These are phyloP conservation scores for Dactylellina drechsleri DNA, from an alignment of 2,329 filamentous ascomycete genomes.

Conservation along the genomic window DNA sequence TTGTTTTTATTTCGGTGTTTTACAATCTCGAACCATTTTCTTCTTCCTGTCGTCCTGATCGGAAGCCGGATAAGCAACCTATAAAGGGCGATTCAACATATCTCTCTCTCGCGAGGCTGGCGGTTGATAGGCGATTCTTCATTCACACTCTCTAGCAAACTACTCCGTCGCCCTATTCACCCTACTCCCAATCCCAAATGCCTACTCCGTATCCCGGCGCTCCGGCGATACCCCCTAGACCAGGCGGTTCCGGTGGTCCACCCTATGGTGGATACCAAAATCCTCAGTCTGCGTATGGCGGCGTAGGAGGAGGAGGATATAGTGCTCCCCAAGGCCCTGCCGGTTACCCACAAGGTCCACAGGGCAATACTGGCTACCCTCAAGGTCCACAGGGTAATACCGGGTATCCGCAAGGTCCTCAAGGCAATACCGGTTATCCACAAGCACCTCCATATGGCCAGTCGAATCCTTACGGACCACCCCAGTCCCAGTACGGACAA, in stretches of 20 bases:
- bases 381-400: slow-evolving; percentile 17
- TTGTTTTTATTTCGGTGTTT: slow-evolving; percentile 5
- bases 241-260: slow-evolving; percentile 13
- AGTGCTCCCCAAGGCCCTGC: slow-evolving; percentile 23
- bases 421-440: slow-evolving; percentile 21
- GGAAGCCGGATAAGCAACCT: slow-evolving; percentile 53
- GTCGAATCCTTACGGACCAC: slow-evolving; percentile 44
- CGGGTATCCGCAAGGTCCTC: too few species aligned
- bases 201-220: slow-evolving; percentile 34
- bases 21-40: neutral
- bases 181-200: slow-evolving; percentile 31
- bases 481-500: slow-evolving; percentile 36
- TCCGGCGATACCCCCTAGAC: slow-evolving; percentile 43
- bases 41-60: slow-evolving; percentile 41
- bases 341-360: slow-evolving; percentile 16
- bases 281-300: slow-evolving; percentile 31
- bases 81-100: slow-evolving; percentile 52
- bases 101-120: slow-evolving; percentile 44
- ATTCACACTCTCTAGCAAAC: slow-evolving; percentile 48
- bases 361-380: slow-evolving; percentile 34
- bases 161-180: slow-evolving; percentile 40
- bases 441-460: slow-evolving; percentile 17
- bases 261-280: slow-evolving; percentile 46
- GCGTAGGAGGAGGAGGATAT: slow-evolving; percentile 9
- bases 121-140: slow-evolving; percentile 52